A percentile compares a stretch with the other conserved stretches of the same genome.
Evolutionary conservation across 495 filamentous ascomycete species (phyloP).

Genomic region (Talaromyces stipitatus): DNA sequence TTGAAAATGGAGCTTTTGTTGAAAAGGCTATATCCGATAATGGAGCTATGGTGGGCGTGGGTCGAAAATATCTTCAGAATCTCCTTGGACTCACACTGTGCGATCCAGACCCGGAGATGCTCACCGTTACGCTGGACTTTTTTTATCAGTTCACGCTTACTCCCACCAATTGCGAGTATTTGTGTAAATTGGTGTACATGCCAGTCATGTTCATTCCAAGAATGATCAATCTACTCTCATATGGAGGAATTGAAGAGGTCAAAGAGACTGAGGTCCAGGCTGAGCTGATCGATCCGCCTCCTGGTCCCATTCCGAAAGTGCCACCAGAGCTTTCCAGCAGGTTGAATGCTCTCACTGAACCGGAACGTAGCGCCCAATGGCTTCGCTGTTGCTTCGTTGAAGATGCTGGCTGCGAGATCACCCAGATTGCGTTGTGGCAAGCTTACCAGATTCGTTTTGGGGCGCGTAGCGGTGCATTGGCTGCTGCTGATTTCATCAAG

Average conservation of each 20-base stretch:
- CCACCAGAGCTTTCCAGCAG: conserved; percentile 70
- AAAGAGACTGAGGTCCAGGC: conserved; percentile 36
- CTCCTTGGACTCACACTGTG: conserved; percentile 76
- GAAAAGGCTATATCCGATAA: too few species aligned
- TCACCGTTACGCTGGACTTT: conserved; percentile 83
- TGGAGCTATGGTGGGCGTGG: conserved; percentile 60
- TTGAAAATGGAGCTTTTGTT: conserved; percentile 53
- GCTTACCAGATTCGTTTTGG: conserved; percentile 85
- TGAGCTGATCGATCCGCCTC: conserved; percentile 39
- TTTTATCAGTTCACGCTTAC: conserved; percentile 90
- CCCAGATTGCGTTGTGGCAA: conserved; percentile 94
- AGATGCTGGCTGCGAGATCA: conserved; percentile 75
- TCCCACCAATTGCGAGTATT: conserved; percentile 70
- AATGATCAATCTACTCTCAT: conserved; percentile 65
- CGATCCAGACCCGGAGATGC: conserved; percentile 78
- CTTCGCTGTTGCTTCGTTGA: conserved; percentile 64
- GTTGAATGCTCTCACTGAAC: conserved; percentile 69
- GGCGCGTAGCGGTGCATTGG: conserved; percentile 54
- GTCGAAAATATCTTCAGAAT: conserved; percentile 52
- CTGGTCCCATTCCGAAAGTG: conserved; percentile 62
- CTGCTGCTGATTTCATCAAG: conserved; percentile 92
- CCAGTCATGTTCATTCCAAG: conserved; percentile 61
- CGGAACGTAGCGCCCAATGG: conserved; percentile 84
- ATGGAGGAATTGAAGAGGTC: conserved; percentile 46
- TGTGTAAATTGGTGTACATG: conserved; percentile 54